phyloP scores from a whole-genome alignment of 345 rosid species.

The Turnera subulata region DNA sequence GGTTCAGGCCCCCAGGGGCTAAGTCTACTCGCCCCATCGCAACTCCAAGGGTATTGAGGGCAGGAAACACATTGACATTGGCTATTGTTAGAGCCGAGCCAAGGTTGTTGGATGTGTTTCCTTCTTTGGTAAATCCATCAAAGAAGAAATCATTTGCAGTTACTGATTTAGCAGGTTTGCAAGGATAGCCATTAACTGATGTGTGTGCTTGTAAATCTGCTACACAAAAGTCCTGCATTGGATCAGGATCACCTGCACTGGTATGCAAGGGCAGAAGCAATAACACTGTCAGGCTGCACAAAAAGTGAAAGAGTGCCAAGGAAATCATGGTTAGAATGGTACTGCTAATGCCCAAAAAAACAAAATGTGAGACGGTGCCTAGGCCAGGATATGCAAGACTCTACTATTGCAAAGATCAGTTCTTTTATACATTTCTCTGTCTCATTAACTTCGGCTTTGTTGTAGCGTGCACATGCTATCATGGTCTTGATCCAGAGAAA shows the following conservation, averaged over 20 bases:
- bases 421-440: too few species aligned
- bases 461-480: too few species aligned
- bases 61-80: conserved; percentile 57
- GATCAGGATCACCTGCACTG: conserved; percentile 48
- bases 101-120: conserved; percentile 42
- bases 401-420: too few species aligned
- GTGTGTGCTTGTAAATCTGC: conserved; percentile 37
- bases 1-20: conserved; percentile 54
- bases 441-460: too few species aligned
- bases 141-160: conserved; percentile 64
- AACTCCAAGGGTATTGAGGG: conserved; percentile 54
- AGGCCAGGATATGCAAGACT: too few species aligned
- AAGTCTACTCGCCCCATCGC: conserved; percentile 67
- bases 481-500: too few species aligned
- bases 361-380: too few species aligned
- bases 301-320: too few species aligned
- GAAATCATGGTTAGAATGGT: too few species aligned
- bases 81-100: conserved; percentile 28
- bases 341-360: too few species aligned
- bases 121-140: conserved; percentile 41
- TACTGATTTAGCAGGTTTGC: conserved; percentile 46
- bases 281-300: conserved; percentile 7
- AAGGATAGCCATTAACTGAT: conserved; percentile 63
- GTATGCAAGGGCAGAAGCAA: conserved; percentile 37
- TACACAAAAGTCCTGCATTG: conserved; percentile 68